A percentile compares a stretch with the other conserved stretches of the same genome.
Conservation (phyloP, 768 basidiomycete genomes). For the Xerocomellus amylosporus region DNA sequence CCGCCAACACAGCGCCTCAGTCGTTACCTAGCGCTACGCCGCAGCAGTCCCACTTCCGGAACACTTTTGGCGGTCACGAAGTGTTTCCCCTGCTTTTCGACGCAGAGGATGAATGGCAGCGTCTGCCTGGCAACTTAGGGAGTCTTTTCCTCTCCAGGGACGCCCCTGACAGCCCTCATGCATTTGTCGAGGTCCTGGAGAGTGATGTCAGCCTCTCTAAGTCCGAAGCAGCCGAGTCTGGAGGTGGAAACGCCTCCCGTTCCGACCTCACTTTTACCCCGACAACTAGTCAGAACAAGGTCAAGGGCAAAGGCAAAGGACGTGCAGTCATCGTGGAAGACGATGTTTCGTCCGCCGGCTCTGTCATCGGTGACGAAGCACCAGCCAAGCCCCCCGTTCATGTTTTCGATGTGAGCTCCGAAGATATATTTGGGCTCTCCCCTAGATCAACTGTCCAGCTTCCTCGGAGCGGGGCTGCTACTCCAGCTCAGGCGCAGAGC, state of each 20-base stretch:
- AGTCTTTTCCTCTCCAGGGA: slow-evolving; percentile 39
- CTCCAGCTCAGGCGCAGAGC: slow-evolving; percentile 37
- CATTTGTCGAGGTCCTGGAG: slow-evolving; percentile 59
- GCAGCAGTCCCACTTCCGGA: slow-evolving; percentile 45
- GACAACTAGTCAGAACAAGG: slow-evolving; percentile 38
- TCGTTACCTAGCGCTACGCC: slow-evolving; percentile 34
- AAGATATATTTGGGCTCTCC: slow-evolving; percentile 25
- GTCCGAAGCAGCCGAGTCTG: slow-evolving; percentile 31
- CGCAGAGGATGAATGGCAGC: slow-evolving; percentile 65
- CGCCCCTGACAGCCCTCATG: slow-evolving; percentile 49
- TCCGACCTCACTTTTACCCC: slow-evolving; percentile 21
- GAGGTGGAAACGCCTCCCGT: slow-evolving; percentile 32
- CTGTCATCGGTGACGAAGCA: slow-evolving; percentile 39
- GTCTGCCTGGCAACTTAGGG: slow-evolving; percentile 42
- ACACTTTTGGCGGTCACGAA: slow-evolving; percentile 55
- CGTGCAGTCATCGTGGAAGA: slow-evolving; percentile 30
- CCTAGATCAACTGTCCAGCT: slow-evolving; percentile 14
- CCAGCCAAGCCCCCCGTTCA: slow-evolving; percentile 61
- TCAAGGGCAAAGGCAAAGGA: slow-evolving; percentile 48
- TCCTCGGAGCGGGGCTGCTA: slow-evolving; percentile 21
- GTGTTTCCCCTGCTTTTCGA: slow-evolving; percentile 46
- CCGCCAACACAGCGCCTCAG: slow-evolving; percentile 31
- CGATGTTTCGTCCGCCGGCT: slow-evolving; percentile 41
- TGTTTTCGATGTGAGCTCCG: slow-evolving; percentile 43
- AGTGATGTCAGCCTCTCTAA: slow-evolving; percentile 38